Conservation (phyloP, 768 basidiomycete species). For the Leccinum obscurum region DNA sequence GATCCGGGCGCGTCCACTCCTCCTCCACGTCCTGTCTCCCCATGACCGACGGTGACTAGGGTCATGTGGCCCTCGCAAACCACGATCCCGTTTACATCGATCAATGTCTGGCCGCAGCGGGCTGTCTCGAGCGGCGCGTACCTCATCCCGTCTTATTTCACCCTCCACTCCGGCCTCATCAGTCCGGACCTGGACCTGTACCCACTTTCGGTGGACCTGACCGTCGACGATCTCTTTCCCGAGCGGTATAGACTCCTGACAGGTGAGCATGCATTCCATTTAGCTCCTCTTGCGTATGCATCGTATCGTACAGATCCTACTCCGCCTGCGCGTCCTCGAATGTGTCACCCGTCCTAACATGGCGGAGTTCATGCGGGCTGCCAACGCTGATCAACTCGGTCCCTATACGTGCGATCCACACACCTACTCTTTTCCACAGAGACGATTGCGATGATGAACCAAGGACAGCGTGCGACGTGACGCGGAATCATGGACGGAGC, state of each 20-base stretch:
- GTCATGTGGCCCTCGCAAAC: too few species aligned
- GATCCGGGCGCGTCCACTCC: too few species aligned
- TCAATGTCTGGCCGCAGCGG: too few species aligned
- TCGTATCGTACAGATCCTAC: constrained; percentile 1
- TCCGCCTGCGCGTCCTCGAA: constrained; percentile 8
- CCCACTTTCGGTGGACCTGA: too few species aligned
- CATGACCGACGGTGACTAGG: too few species aligned
- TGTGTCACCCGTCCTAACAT: constrained; percentile 1
- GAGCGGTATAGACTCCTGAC: neutral
- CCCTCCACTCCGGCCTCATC: neutral
- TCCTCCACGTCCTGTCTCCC: too few species aligned
- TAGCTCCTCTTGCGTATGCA: neutral
- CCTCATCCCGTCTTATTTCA: neutral
- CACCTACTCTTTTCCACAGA: neutral
- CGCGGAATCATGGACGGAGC: too few species aligned
- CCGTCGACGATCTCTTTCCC: neutral
- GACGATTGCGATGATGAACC: neutral
- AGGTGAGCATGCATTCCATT: neutral
- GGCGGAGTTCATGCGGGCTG: neutral
- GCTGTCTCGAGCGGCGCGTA: neutral
- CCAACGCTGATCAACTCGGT: constrained; percentile 2
- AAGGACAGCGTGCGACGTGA: neutral
- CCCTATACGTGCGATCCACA: neutral
- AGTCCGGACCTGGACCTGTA: neutral
- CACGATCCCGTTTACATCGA: too few species aligned